Evolutionary conservation across 1,284 basidiomycete species (phyloP), one percentile per base, ranked within the genome.

Genomic region (Pisolithus thermaeus): DNA sequence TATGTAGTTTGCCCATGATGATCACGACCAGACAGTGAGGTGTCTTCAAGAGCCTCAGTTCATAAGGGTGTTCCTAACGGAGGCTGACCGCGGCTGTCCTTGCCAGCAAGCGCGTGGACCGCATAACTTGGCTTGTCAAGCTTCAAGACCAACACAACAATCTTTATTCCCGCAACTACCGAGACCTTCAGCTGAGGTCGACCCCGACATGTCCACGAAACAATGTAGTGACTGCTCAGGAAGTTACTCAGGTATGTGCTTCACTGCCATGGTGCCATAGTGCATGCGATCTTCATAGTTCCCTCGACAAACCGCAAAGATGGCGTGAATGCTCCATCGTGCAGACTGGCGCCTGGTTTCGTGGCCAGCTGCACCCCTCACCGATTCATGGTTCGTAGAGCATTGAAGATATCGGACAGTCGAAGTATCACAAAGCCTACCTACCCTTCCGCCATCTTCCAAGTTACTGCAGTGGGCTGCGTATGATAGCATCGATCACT

Each of bases 401-500:
- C 90, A n/a, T 70, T 93, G n/a, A 60, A 0, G 51, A 61, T 18
- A 60, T 82, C 0, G 57, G 66, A 16, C 54, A 9, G 59, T 67
- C 1, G 52, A 69, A 53, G 55, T 73, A 16, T 39, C 67, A 12
- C 49, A 63, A 11, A 49, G 54, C 25, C 58, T 65, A 25, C 60
- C 64, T n/a, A 49, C 61, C 22, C 32, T 47, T 47, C 59, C 53
- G 36, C 37, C 46, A 32, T 51, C 56, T 38, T 44, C 52, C 7
- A 47, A 6, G 20, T 64, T 87, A 6, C 58, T 91, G 6, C 88
- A 90, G 60, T 91, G 88, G 87, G 80, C 84, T 12, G 79, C 83
- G 11, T 96, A 96, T 72, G 92, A 96, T 63, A 76, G 77, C 30
- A 81, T 94, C 53, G 80, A 89, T 56, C 92, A 94, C 58, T 80